Base-by-base conservation (phyloP, 345 rosid species). In the Brassica cretica region DNA sequence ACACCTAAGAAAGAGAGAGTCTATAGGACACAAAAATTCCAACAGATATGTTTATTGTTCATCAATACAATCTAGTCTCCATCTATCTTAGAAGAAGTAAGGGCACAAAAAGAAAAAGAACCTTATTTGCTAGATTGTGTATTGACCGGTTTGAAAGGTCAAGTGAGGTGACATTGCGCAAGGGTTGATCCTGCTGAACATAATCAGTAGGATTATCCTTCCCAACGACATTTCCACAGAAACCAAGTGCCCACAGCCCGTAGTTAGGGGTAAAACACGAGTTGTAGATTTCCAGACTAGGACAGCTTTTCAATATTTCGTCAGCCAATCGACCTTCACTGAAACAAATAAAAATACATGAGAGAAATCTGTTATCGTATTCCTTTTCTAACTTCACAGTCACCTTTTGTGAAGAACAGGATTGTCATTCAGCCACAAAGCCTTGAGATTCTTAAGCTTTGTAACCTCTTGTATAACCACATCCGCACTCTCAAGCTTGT, bases 181-280 rank as follows among this genome's bases (percentile, higher is more conserved):
- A 81, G 44, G 86, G 85, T 62, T 66, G 75, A 70, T 84, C 82
- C 70, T 83, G 82, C 61, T 70, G 51, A 70, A 56, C 46, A 74
- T 53, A 73, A 72, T 84, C 86, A 27, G n/a, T n/a, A n/a, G 94
- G 96, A 81, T 86, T 84, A 81, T 88, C 92, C 84, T 91, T 89
- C 61, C 80, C 87, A 83, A 79, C 84, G 15, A 88, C 61, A 61
- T 83, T 95, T 65, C 84, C 98, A 81, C 95, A 91, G 77, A 87
- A 92, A 56, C 93, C 95, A 83, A 94, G 86, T 5, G 98, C 98
- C 98, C 97, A 94, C 15, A 62, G 71, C 44, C 97, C 93, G 74
- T 82, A 94, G 69, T 86, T 92, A 46, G 18, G 35, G 15, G 97
- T 94, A 70, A 91, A 90, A 66, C 39, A 27, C 5, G 98, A 94